Conservation (phyloP, 768 basidiomycete genomes). For the Myochromella boudieri region DNA sequence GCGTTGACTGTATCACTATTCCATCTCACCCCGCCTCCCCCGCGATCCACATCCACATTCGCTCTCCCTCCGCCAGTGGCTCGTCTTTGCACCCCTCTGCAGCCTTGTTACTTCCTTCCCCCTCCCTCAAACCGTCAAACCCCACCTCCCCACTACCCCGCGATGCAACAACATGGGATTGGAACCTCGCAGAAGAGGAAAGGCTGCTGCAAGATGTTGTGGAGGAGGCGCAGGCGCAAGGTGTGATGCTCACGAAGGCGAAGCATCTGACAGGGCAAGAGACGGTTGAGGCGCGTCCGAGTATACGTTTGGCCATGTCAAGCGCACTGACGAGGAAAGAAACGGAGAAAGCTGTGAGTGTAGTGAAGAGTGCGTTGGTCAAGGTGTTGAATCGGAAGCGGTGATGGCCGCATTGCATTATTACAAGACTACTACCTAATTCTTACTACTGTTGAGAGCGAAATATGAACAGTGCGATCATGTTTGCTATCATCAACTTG, state of each 20-base stretch:
- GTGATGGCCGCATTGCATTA: too few species aligned
- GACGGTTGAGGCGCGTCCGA: constrained; percentile 75
- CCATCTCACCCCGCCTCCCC: constrained; percentile 87
- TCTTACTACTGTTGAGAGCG: too few species aligned
- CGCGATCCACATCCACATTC: constrained; percentile 81
- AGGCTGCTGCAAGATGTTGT: constrained; percentile 86
- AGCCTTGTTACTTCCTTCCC: too few species aligned
- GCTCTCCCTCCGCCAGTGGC: constrained; percentile 30
- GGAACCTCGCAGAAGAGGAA: constrained; percentile 72
- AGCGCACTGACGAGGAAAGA: constrained; percentile 86
- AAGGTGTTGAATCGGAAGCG: constrained; percentile 70
- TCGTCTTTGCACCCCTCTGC: not conserved
- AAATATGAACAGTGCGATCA: too few species aligned
- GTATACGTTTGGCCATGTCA: constrained; percentile 80
- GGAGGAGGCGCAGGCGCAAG: constrained; percentile 79
- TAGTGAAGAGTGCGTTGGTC: constrained; percentile 70
- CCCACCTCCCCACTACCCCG: constrained; percentile 45
- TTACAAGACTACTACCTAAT: too few species aligned
- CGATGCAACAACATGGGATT: constrained; percentile 48
- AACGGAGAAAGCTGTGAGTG: constrained; percentile 79
- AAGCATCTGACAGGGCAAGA: constrained; percentile 86
- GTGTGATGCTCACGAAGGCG: constrained; percentile 83
- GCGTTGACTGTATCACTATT: constrained; percentile 76
- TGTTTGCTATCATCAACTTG: too few species aligned
- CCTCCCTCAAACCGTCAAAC: constrained; percentile 42